Base-by-base conservation (phyloP, 2,329 filamentous ascomycete genomes). In the Colletotrichum brevisporum region DNA sequence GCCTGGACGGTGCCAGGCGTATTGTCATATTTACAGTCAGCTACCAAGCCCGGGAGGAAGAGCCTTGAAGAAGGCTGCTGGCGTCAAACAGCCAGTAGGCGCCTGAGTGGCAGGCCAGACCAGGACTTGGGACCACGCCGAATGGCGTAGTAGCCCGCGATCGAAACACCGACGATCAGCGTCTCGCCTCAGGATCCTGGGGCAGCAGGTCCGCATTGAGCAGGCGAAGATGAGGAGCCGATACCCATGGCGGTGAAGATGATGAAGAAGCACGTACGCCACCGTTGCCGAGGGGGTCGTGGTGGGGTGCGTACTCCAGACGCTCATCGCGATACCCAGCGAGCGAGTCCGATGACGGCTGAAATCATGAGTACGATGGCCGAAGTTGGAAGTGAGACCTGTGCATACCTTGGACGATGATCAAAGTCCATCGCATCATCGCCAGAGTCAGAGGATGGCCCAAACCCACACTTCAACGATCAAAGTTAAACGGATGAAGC, bases 201-300 rank as follows among this genome's bases (percentile, higher is more conserved):
- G 83, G 83, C 24, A 69, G 18, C 72, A 85, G 75, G 72, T 88
- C 85, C 0, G 84, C 83, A n/a, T n/a, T n/a, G 3, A 87, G 75
- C 85, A 88, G 0, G 84, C 81, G 70, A 86, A 82, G 50, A 88
- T 85, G 39, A 88, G 85, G 85, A 2, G 85, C 85, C 0, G 85
- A n/a, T 87, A 1, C 85, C 85, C 3, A 86, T 76, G 16, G 78
- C 79, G 10, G 84, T 76, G 71, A 82, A 85, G 0, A 82, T 81
- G 72, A 87, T 83, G 71, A 88, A 86, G 69, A 86, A 87, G 57
- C 82, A 84, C 83, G 70, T 88, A 88, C 0, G 84, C 85, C 2
- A 82, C n/a, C n/a, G n/a, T n/a, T 81, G 0, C 80, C 80, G 1
- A 87, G 60, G 0, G 78, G 1, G 84, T 81, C 0, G 77, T 74